Conservation (phyloP, 306 rosid species). For the Lablab purpureus region DNA sequence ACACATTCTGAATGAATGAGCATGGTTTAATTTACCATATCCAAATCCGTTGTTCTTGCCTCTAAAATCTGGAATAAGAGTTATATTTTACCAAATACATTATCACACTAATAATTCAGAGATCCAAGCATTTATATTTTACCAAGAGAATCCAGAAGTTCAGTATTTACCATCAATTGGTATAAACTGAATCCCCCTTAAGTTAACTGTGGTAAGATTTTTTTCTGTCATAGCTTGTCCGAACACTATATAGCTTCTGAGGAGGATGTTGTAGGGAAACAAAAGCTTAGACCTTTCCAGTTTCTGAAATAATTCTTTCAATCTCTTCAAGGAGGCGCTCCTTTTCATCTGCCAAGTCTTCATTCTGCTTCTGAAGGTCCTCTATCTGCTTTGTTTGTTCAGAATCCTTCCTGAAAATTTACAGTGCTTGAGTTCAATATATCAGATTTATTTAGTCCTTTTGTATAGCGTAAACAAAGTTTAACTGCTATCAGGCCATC, state of each 20-base stretch:
- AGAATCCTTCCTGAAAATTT: slow-evolving; percentile 88
- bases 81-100: slow-evolving; percentile 32
- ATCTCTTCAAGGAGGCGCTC: slow-evolving; percentile 90
- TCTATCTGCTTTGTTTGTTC: slow-evolving; percentile 97
- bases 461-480: neutral
- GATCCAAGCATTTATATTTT: slow-evolving; percentile 40
- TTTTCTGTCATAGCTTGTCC: slow-evolving; percentile 12
- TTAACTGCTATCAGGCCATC: neutral
- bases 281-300: slow-evolving; percentile 57
- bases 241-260: slow-evolving; percentile 33
- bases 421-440: neutral
- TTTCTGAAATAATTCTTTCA: slow-evolving; percentile 72
- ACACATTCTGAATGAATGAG: neutral
- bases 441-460: neutral
- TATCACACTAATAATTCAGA: slow-evolving; percentile 16
- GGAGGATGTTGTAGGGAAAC: neutral
- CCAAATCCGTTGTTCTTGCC: neutral
- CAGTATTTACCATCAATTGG: neutral
- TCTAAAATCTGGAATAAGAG: slow-evolving; percentile 40
- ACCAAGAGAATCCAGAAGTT: slow-evolving; percentile 33
- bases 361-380: slow-evolving; percentile 93
- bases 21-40: slow-evolving; percentile 1
- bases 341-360: slow-evolving; percentile 78
- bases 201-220: slow-evolving; percentile 2
- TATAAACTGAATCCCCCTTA: slow-evolving; percentile 1